Conservation (phyloP, 2,329 filamentous ascomycete species). For the Diatrype stigma region DNA sequence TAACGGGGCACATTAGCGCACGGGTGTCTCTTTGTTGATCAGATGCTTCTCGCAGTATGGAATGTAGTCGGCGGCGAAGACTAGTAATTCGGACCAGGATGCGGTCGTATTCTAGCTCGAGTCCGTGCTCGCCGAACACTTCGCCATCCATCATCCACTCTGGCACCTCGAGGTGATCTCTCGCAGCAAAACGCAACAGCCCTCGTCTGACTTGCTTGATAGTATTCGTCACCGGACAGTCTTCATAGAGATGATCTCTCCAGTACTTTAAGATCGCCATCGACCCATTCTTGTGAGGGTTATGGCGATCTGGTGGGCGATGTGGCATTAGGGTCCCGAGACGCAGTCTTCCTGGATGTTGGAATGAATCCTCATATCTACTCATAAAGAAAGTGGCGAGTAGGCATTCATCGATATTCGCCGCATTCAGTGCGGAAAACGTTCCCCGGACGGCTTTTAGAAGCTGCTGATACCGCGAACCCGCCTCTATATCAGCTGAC, state of each 20-base stretch:
- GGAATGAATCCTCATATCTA: too few relatives aligned
- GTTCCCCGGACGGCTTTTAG: too few relatives aligned
- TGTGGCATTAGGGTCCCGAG: too few relatives aligned
- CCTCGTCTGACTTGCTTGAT: slow-evolving; percentile 25
- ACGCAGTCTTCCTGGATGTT: too few relatives aligned
- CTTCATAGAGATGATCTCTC: slow-evolving; percentile 12
- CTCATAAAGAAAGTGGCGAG: too few relatives aligned
- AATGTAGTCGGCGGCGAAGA: slow-evolving; percentile 8
- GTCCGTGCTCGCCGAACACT: slow-evolving; percentile 24
- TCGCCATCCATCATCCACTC: slow-evolving; percentile 25
- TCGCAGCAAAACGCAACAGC: slow-evolving; percentile 20
- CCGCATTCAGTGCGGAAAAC: too few relatives aligned
- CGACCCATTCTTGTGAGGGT: slow-evolving; percentile 24
- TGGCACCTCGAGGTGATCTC: slow-evolving; percentile 21
- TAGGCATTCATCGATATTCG: too few relatives aligned
- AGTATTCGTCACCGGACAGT: slow-evolving; percentile 12
- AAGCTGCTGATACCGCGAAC: too few relatives aligned
- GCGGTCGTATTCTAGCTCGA: slow-evolving; percentile 25
- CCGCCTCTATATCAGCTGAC: too few relatives aligned
- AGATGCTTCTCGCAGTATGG: background rate
- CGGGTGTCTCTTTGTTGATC: too few relatives aligned
- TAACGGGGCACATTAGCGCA: too few relatives aligned
- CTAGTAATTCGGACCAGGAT: slow-evolving; percentile 19
- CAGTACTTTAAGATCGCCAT: slow-evolving; percentile 25
- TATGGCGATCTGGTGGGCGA: too few relatives aligned